Percentiles rank a stretch among this genome's conserved stretches.
phyloP scores from a whole-genome alignment of 805 yeast genomes.

The Starmerella davenportii region DNA sequence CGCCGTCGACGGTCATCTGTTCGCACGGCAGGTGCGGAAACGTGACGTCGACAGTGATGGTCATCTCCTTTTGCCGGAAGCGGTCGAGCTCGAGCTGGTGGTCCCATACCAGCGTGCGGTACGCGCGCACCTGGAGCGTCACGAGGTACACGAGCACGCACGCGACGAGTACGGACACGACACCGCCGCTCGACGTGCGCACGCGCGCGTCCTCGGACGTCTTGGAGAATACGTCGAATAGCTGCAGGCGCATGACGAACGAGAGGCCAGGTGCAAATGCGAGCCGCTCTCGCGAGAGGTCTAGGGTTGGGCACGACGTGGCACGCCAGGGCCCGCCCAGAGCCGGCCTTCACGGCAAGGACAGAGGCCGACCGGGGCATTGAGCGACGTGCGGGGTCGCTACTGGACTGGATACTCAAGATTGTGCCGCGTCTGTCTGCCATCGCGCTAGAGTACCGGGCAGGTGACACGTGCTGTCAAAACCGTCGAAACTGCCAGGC shows the following conservation, averaged over 20 bases:
- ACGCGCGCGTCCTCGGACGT: conserved; percentile 87
- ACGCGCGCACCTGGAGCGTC: conserved; percentile 59
- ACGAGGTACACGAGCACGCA: conserved; percentile 37
- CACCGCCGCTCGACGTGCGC: conserved; percentile 76
- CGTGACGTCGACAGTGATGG: conserved; percentile 61
- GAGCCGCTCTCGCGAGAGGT: no score
- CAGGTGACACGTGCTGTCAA: no score
- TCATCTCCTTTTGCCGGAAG: conserved; percentile 47
- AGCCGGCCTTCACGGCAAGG: no score
- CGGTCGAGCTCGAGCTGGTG: conserved; percentile 78
- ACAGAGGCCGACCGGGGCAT: no score
- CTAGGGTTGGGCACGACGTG: no score
- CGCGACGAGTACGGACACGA: conserved; percentile 52
- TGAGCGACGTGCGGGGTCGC: no score
- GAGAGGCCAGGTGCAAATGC: no score
- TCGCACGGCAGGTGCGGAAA: conserved; percentile 83
- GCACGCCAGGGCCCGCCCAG: no score
- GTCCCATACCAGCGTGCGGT: conserved; percentile 43
- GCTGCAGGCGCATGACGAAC: conserved; percentile 15
- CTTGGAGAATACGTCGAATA: conserved; percentile 69
- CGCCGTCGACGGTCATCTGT: conserved; percentile 53
- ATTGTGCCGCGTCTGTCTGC: no score
- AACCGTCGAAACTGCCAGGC: no score
- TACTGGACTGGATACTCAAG: no score
- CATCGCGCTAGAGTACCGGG: no score